These are phyloP conservation scores for Aspergillus oerlinghausenensis DNA, from an alignment of 2,329 filamentous ascomycete genomes.

Conservation along the genomic window DNA sequence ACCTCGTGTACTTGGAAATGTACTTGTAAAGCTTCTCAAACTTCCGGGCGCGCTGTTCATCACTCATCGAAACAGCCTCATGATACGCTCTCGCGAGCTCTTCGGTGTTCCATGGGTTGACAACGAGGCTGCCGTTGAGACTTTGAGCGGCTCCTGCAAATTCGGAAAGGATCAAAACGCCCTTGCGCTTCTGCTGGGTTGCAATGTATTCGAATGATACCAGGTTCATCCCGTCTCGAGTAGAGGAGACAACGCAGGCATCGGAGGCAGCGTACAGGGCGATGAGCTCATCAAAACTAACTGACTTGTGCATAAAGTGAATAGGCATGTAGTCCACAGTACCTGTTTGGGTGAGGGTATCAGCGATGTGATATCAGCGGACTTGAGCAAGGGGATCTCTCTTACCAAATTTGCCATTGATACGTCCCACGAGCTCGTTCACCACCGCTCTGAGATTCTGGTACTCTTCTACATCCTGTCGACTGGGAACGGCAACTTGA, in stretches of 20 bases:
- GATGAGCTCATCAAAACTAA: slow-evolving; percentile 90
- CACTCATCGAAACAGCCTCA: slow-evolving; percentile 93
- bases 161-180: slow-evolving; percentile 91
- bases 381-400: not conserved
- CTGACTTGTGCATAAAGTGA: slow-evolving; percentile 95
- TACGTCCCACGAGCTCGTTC: slow-evolving; percentile 89
- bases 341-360: slow-evolving; percentile 41
- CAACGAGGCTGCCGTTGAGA: slow-evolving; percentile 85
- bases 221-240: slow-evolving; percentile 98
- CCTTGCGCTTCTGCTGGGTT: slow-evolving; percentile 82
- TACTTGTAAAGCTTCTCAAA: slow-evolving; percentile 91
- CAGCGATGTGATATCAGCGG: slow-evolving; percentile 5
- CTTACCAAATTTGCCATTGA: slow-evolving; percentile 66
- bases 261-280: slow-evolving; percentile 90
- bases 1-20: slow-evolving; percentile 93
- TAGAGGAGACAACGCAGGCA: slow-evolving; percentile 87
- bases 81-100: slow-evolving; percentile 90
- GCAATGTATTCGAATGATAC: slow-evolving; percentile 99
- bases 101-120: slow-evolving; percentile 98
- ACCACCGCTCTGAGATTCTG: slow-evolving; percentile 89
- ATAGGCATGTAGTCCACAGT: slow-evolving; percentile 99
- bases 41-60: slow-evolving; percentile 80
- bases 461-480: slow-evolving; percentile 93
- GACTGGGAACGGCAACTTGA: slow-evolving; percentile 85
- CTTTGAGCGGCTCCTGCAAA: slow-evolving; percentile 95